Evolutionary conservation across 805 yeast species (phyloP), one percentile per base, ranked within the genome.

Genomic region (Kregervanrija pseudodelftensis): DNA sequence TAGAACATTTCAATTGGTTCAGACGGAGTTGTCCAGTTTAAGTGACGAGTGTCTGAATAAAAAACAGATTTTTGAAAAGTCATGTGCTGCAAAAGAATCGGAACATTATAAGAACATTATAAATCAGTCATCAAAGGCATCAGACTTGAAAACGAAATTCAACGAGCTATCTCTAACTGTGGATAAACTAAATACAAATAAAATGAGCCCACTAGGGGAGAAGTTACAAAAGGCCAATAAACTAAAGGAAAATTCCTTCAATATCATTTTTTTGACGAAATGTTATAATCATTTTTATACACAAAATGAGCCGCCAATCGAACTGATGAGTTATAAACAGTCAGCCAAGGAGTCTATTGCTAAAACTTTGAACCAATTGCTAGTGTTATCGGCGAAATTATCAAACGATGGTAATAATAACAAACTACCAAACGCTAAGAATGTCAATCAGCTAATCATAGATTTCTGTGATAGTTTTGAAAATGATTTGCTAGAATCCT

Each of bases 1-100:
- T 39, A 76, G 96, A 53, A 87, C 96, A 0, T 90, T 93, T 61
- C 97, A 91, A 59, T 79, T 90, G 1, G 86, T 93, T 2, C 67
- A 89, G 38, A 72, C 79, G 39, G 91, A 87, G 56, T 67, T 91
- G 51, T 76, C 79, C 54, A 70, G 70, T 41, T 64, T 93, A 37
- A 72, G 72, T 39, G 74, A 72, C 1, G 82, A 82, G 37, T 77
- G 89, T 3, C 59, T 64, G 4, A 59, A 62, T 12, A 72, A 72
- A 43, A 81, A 79, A 49, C 65, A 65, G 4, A 64, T 65, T n/a
- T 69, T 80, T 16, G 82, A 76, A 40, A 66, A 65, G 14, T 79
- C 77, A 14, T 87, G 83, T 1, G 72, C 76, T 3, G 68, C 71
- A 16, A 76, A 72, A 49, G 93, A 87, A 60, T 59, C 80, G 41